A percentile compares a stretch with the other conserved stretches of the same genome.
Evolutionary conservation across 768 basidiomycete genomes (phyloP).

Genomic region (Sarcodon aspratus): DNA sequence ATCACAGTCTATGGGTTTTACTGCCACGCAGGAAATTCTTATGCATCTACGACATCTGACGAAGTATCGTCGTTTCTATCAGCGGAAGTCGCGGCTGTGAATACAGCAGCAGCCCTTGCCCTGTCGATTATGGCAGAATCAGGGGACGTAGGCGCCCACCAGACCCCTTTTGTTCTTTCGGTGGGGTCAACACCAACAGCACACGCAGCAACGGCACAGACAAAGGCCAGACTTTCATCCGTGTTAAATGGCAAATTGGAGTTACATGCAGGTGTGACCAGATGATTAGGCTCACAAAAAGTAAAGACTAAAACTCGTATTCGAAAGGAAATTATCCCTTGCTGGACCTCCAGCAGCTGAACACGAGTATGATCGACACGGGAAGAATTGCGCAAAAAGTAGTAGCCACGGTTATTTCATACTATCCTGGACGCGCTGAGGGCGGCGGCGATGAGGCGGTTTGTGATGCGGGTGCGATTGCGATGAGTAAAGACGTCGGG

Average conservation of each 20-base stretch:
- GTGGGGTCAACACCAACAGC: constrained; percentile 87
- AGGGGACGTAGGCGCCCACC: constrained; percentile 19
- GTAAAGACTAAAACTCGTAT: background rate
- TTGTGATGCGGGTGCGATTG: constrained; percentile 76
- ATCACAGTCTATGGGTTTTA: constrained; percentile 77
- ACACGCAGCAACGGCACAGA: constrained; percentile 55
- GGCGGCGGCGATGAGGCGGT: constrained; percentile 61
- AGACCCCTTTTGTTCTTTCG: constrained; percentile 54
- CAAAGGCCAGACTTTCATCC: constrained; percentile 29
- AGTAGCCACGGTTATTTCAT: constrained; percentile 65
- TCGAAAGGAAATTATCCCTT: constrained; percentile 68
- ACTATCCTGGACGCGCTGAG: constrained; percentile 58
- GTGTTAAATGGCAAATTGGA: constrained; percentile 54
- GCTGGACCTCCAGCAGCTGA: constrained; percentile 74
- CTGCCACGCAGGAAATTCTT: constrained; percentile 67
- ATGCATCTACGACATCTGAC: constrained; percentile 57
- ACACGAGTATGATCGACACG: constrained; percentile 53
- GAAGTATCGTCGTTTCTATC: constrained; percentile 59
- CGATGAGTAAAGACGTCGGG: constrained; percentile 82
- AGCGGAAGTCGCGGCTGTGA: constrained; percentile 60
- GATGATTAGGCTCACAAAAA: background rate
- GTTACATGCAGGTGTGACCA: constrained; percentile 54
- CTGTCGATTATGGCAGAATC: constrained; percentile 32
- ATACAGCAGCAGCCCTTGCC: constrained; percentile 48
- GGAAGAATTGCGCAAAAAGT: constrained; percentile 55